These are phyloP conservation scores for Tylopilus balloui DNA, from an alignment of 768 basidiomycete genomes.

Conservation along the genomic window DNA sequence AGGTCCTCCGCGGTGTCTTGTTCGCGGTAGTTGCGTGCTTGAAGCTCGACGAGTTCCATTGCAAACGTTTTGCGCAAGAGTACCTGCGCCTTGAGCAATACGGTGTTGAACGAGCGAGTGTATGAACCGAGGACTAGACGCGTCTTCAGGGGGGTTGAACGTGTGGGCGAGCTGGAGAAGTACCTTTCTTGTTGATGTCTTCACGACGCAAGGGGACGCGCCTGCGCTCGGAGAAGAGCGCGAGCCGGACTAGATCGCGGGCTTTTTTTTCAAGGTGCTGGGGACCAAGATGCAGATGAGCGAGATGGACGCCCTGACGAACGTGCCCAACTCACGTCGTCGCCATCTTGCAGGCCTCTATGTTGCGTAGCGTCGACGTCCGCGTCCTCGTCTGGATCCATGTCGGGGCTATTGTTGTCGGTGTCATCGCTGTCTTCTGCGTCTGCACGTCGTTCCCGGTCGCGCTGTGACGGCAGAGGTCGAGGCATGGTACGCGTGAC, in stretches of 20 bases:
- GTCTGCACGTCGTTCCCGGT: slow-evolving; percentile 17
- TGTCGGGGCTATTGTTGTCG: slow-evolving; percentile 27
- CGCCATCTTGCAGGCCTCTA: not conserved
- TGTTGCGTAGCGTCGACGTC: slow-evolving; percentile 34
- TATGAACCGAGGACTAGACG: slow-evolving; percentile 43
- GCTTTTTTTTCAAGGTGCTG: slow-evolving; percentile 68
- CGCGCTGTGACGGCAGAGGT: slow-evolving; percentile 32
- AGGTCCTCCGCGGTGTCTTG: slow-evolving; percentile 39
- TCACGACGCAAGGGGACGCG: slow-evolving; percentile 65
- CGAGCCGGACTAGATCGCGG: slow-evolving; percentile 69
- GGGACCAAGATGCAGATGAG: not conserved
- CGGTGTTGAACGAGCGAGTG: slow-evolving; percentile 57
- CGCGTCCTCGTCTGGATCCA: slow-evolving; percentile 20
- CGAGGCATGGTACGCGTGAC: slow-evolving; percentile 18
- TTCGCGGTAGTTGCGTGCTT: slow-evolving; percentile 47
- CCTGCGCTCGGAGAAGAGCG: slow-evolving; percentile 75
- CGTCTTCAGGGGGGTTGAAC: not conserved
- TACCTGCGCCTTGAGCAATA: slow-evolving; percentile 61
- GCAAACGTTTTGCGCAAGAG: slow-evolving; percentile 66
- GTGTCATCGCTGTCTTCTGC: slow-evolving; percentile 36
- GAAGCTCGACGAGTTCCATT: slow-evolving; percentile 81
- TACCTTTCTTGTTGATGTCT: slow-evolving; percentile 86
- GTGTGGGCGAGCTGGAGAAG: not conserved
- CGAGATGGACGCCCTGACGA: not conserved
- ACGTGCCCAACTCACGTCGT: slow-evolving; percentile 13